A percentile compares a stretch with the other conserved stretches of the same genome.
These are phyloP conservation scores for Stromatinia cepivora DNA, from an alignment of 2,329 filamentous ascomycete genomes.

Conservation along the genomic window DNA sequence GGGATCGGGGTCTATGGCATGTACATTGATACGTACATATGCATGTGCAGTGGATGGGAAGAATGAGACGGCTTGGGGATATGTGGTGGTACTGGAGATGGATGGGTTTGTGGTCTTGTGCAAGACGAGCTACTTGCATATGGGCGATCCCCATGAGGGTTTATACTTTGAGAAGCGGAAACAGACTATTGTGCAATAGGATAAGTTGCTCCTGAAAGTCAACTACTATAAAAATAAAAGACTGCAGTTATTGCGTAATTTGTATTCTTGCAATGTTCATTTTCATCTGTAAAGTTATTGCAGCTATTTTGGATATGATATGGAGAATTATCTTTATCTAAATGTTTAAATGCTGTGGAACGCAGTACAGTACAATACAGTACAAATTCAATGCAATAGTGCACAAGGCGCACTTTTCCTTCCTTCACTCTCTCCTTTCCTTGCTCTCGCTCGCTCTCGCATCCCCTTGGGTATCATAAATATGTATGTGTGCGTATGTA, in stretches of 20 bases:
- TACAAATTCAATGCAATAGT: conserved; percentile 15
- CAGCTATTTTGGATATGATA: background rate
- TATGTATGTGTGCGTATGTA: conserved; percentile 12
- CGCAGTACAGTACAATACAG: background rate
- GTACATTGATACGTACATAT: background rate
- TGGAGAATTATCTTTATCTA: conserved; percentile 12
- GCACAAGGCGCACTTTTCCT: conserved; percentile 5
- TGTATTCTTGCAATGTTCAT: background rate
- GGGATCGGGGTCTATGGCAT: conserved; percentile 11
- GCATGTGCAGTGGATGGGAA: background rate
- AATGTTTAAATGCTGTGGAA: conserved; percentile 6
- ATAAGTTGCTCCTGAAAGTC: background rate
- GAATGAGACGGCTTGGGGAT: no score
- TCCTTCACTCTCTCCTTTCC: background rate
- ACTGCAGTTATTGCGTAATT: no score
- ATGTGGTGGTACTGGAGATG: background rate
- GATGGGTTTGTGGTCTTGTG: background rate
- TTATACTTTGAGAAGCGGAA: no score
- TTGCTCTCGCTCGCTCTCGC: background rate
- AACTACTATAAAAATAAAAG: background rate
- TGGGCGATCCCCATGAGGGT: background rate
- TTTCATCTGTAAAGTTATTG: background rate
- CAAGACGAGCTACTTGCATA: background rate
- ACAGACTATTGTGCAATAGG: no score
- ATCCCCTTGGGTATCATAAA: conserved; percentile 14